These are phyloP conservation scores for Xylariales sp. DNA, from an alignment of 2,329 filamentous ascomycete genomes.

Conservation along the genomic window DNA sequence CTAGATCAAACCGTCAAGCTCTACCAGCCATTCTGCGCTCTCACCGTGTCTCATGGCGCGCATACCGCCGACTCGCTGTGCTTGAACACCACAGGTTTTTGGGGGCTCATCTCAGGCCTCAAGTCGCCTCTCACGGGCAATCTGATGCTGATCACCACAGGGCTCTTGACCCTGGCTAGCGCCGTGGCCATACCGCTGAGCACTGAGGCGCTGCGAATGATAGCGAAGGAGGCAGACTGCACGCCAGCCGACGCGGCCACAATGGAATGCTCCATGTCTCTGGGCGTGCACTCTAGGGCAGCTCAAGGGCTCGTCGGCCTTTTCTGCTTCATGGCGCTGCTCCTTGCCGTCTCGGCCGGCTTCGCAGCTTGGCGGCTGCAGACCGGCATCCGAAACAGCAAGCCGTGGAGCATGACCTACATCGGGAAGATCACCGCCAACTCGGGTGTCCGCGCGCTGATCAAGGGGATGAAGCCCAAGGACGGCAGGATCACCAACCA, in stretches of 20 bases:
- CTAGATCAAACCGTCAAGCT: conserved; percentile 30
- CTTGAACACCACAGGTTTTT: conserved; percentile 33
- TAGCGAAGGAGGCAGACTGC: conserved; percentile 30
- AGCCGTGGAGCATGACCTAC: conserved; percentile 34
- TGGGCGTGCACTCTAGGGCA: conserved; percentile 27
- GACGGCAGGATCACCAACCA: conserved; percentile 12
- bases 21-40: conserved; percentile 36
- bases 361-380: conserved; percentile 25
- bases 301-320: conserved; percentile 27
- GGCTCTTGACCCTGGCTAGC: conserved; percentile 27
- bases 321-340: conserved; percentile 22
- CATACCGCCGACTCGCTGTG: conserved; percentile 35
- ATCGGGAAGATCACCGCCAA: conserved; percentile 29
- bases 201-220: conserved; percentile 33
- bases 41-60: conserved; percentile 31
- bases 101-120: conserved; percentile 29
- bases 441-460: conserved; percentile 18
- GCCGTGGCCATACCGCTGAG: conserved; percentile 33
- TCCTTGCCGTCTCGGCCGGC: conserved; percentile 22
- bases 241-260: background rate
- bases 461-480: conserved; percentile 9
- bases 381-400: conserved; percentile 32
- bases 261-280: conserved; percentile 25
- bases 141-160: conserved; percentile 31
- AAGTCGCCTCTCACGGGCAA: conserved; percentile 27